Evolutionary conservation across 148 eudicot species (phyloP).

Genomic region (Rhododendron kiyosumense): DNA sequence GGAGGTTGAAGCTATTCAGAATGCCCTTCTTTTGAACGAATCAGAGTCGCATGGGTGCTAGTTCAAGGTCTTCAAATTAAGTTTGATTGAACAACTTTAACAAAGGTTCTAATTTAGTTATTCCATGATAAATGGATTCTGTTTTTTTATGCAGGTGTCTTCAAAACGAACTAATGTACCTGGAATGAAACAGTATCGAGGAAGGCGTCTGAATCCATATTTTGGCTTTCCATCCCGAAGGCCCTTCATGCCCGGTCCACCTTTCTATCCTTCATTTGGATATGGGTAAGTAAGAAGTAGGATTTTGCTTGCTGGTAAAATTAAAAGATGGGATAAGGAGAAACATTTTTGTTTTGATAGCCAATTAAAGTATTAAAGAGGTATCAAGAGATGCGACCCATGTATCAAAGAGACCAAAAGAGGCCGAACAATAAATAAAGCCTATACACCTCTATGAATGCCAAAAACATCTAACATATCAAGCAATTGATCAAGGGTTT

Average conservation of each 20-base stretch:
- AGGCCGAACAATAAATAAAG: background rate
- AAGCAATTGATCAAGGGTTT: background rate
- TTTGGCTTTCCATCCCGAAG: constrained; percentile 48
- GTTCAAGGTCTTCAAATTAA: constrained; percentile 36
- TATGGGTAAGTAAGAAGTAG: constrained; percentile 68
- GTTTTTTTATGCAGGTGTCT: constrained; percentile 37
- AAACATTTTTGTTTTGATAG: background rate
- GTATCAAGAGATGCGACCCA: background rate
- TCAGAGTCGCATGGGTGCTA: constrained; percentile 69
- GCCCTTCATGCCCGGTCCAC: constrained; percentile 61
- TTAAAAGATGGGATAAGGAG: background rate
- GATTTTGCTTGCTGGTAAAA: background rate
- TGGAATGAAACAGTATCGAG: constrained; percentile 64
- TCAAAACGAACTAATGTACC: constrained; percentile 75
- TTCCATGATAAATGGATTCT: background rate
- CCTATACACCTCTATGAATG: background rate
- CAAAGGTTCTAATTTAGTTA: background rate
- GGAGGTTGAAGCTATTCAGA: constrained; percentile 63
- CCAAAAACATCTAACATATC: background rate
- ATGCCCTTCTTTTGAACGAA: constrained; percentile 52
- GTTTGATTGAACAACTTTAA: background rate
- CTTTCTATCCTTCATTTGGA: constrained; percentile 53
- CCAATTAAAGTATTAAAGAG: background rate
- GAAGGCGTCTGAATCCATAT: constrained; percentile 52
- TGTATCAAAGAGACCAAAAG: background rate